phyloP scores from a whole-genome alignment of 345 rosid species.

The Hibiscus tridactylites region DNA sequence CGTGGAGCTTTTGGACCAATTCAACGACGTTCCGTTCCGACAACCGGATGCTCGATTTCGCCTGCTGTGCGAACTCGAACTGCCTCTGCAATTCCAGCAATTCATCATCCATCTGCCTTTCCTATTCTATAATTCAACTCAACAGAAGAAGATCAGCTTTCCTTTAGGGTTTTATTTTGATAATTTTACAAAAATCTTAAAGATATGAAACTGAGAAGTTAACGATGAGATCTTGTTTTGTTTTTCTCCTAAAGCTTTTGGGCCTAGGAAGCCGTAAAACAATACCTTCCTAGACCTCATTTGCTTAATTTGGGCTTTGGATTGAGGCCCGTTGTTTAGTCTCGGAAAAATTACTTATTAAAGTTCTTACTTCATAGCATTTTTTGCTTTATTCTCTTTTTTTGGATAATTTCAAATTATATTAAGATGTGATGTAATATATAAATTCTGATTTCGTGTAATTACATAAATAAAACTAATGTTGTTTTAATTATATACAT shows the following conservation, averaged over 20 bases:
- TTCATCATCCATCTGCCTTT: slow-evolving; percentile 70
- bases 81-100: slow-evolving; percentile 80
- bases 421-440: no score
- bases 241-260: not conserved
- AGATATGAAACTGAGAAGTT: not conserved
- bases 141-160: not conserved
- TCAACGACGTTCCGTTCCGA: slow-evolving; percentile 96
- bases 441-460: no score
- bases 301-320: not conserved
- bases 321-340: not conserved
- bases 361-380: not conserved
- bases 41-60: slow-evolving; percentile 75
- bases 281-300: not conserved
- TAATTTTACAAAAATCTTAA: not conserved
- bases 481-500: no score
- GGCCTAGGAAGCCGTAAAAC: not conserved
- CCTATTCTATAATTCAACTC: not conserved
- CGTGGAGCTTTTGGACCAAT: slow-evolving; percentile 90
- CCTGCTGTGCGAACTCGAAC: slow-evolving; percentile 91
- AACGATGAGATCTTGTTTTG: not conserved
- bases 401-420: no score
- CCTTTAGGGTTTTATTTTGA: not conserved
- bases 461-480: no score
- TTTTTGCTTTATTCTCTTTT: not conserved
- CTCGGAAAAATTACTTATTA: not conserved